A percentile compares a stretch with the other conserved stretches of the same genome.
Evolutionary conservation across 1,139 yeast species (phyloP).

Genomic region (Yamadazyma sp.): DNA sequence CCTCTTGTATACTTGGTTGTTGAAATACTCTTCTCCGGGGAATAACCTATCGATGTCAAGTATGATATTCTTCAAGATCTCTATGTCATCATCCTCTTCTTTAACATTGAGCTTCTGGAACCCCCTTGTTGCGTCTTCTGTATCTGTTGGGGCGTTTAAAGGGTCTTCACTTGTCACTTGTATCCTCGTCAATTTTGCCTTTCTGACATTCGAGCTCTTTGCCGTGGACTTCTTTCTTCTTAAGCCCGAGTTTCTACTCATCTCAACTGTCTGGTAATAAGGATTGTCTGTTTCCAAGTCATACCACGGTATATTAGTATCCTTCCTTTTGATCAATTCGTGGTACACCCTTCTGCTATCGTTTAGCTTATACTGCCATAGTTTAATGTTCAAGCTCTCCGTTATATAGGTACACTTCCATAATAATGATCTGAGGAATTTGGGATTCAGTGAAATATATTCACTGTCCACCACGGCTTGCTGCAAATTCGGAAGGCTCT

Average conservation of each 20-base stretch:
- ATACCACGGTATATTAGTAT: constrained; percentile 44
- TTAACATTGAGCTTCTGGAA: not conserved
- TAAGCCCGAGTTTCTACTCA: constrained; percentile 16
- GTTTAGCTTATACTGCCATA: constrained; percentile 32
- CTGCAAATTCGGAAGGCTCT: constrained; percentile 28
- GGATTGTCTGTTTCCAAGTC: constrained; percentile 29
- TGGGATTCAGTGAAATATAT: constrained; percentile 23
- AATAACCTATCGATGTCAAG: constrained; percentile 64
- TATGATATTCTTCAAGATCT: constrained; percentile 47
- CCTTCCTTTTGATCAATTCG: constrained; percentile 30
- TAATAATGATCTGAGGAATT: constrained; percentile 34
- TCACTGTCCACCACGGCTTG: constrained; percentile 35
- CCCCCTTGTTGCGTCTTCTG: not conserved
- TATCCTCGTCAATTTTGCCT: constrained; percentile 16
- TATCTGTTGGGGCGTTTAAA: constrained; percentile 1
- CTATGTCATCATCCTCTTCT: constrained; percentile 20
- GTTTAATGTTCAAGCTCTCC: constrained; percentile 35
- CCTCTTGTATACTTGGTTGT: constrained; percentile 27
- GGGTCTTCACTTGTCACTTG: constrained; percentile 11
- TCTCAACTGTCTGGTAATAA: constrained; percentile 25
- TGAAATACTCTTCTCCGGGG: constrained; percentile 58
- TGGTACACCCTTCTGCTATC: constrained; percentile 39
- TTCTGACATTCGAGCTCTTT: constrained; percentile 12
- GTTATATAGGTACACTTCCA: constrained; percentile 45
- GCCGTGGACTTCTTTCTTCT: constrained; percentile 11